Evolutionary conservation across 75 land plant genomes (phyloP).

Genomic region (Ceratopteris richardii): DNA sequence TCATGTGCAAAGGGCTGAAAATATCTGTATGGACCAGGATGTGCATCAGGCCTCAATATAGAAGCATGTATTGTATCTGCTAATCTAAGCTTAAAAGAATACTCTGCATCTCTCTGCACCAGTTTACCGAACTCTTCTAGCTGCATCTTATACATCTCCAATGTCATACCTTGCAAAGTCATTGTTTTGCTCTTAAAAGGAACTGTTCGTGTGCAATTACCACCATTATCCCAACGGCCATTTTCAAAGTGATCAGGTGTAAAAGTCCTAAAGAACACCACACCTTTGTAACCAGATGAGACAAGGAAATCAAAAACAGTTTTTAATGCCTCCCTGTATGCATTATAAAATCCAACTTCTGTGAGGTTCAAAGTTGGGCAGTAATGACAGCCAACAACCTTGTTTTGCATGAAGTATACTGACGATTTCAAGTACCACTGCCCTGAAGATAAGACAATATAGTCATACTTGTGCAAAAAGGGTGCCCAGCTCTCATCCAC

Average conservation of each 20-base stretch:
- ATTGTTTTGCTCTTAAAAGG: slow-evolving; percentile 46
- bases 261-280: slow-evolving; percentile 58
- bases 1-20: slow-evolving; percentile 62
- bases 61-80: slow-evolving; percentile 46
- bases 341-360: slow-evolving; percentile 58
- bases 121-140: slow-evolving; percentile 50
- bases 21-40: slow-evolving; percentile 71
- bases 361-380: slow-evolving; percentile 48
- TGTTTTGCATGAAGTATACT: slow-evolving; percentile 48
- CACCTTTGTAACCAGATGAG: slow-evolving; percentile 39
- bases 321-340: slow-evolving; percentile 46
- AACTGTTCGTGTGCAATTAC: slow-evolving; percentile 44
- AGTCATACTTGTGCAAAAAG: slow-evolving; percentile 30
- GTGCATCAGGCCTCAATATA: slow-evolving; percentile 81
- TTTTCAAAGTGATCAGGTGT: slow-evolving; percentile 92
- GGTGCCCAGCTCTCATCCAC: slow-evolving; percentile 53
- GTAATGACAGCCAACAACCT: slow-evolving; percentile 65
- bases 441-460: slow-evolving; percentile 56
- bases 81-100: slow-evolving; percentile 43
- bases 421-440: slow-evolving; percentile 77
- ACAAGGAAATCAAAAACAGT: slow-evolving; percentile 32
- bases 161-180: slow-evolving; percentile 21
- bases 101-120: slow-evolving; percentile 9
- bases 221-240: slow-evolving; percentile 83
- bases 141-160: slow-evolving; percentile 43